These are phyloP conservation scores for Suillus luteus DNA, from an alignment of 768 basidiomycete species.

Conservation along the genomic window DNA sequence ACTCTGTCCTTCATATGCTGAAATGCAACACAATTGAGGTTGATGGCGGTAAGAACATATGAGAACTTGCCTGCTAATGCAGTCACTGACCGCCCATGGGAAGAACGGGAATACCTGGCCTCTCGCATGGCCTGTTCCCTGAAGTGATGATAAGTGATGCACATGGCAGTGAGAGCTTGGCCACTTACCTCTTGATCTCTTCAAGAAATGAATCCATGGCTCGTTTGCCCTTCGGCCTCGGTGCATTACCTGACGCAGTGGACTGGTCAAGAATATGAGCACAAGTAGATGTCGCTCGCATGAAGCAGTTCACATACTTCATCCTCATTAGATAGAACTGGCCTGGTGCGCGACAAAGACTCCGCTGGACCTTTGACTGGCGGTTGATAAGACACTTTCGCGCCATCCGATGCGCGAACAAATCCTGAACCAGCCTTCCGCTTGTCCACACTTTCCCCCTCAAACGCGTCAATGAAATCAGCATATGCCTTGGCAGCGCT, in stretches of 20 bases:
- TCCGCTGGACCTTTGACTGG: slow-evolving; percentile 34
- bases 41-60: neutral
- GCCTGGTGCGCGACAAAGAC: slow-evolving; percentile 32
- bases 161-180: slow-evolving; percentile 16
- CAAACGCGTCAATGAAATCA: slow-evolving; percentile 84
- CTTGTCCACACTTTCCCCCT: slow-evolving; percentile 61
- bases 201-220: slow-evolving; percentile 97
- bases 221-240: slow-evolving; percentile 89
- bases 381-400: slow-evolving; percentile 43
- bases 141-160: neutral
- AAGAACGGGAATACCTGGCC: slow-evolving; percentile 73
- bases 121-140: slow-evolving; percentile 95
- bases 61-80: slow-evolving; percentile 76
- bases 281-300: slow-evolving; percentile 9
- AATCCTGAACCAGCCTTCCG: slow-evolving; percentile 58
- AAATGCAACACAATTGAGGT: slow-evolving; percentile 11
- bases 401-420: slow-evolving; percentile 54
- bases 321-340: slow-evolving; percentile 35
- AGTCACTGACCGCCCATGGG: slow-evolving; percentile 78
- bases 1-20: slow-evolving; percentile 88
- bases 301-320: slow-evolving; percentile 28
- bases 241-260: slow-evolving; percentile 54
- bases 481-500: slow-evolving; percentile 77
- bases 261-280: slow-evolving; percentile 36
- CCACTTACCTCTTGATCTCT: slow-evolving; percentile 83